Evolutionary conservation across 192 early-diverging fungal species (phyloP), one percentile per base, ranked within the genome.

Genomic region (Backusella mclennaniae): DNA sequence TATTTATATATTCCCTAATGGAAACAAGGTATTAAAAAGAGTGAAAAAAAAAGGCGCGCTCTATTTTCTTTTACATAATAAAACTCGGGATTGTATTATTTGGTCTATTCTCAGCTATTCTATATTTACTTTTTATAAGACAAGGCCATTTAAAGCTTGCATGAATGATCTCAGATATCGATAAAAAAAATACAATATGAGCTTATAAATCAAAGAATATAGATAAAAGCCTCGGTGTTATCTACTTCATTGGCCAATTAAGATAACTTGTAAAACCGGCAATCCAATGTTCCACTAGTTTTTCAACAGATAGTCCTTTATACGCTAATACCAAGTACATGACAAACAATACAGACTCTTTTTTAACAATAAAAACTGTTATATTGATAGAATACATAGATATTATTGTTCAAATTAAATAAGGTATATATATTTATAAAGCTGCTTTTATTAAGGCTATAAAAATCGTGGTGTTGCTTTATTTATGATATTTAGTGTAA

Each of bases 1-100:
- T 63, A 63, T 63, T 63, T 63, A 63, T 63, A 63, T 63, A 63
- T 63, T 63, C 56, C 56, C 21, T 63, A 63, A 63, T 26, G 9
- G 23, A 26, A 49, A 49, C 15, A 49, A 49, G 15, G 21, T 7
- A 14, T 23, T 4, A 9, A 63, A 63, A 29, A 26, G 21, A 11
- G n/a, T 9, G 23, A 26, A 63, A 29, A 29, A 33, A 63, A 63
- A 59, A 14, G 6, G 56, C 56, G 56, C 56, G 56, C 56, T 63
- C 23, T 23, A 59, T 63, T 29, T 63, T 29, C 9, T 11, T 63
- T 63, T 63, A 26, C 23, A 63, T 63, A 63, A 63, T 63, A 49
- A 49, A 49, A 49, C 15, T 49, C 46, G 46, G 19, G 17, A n/a
- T 49, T 49, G 46, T 44, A 44, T 17, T 44, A 17, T 44, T 44